phyloP scores from a whole-genome alignment of 192 early-diverging fungal genomes.

The Coemansia aciculifera region DNA sequence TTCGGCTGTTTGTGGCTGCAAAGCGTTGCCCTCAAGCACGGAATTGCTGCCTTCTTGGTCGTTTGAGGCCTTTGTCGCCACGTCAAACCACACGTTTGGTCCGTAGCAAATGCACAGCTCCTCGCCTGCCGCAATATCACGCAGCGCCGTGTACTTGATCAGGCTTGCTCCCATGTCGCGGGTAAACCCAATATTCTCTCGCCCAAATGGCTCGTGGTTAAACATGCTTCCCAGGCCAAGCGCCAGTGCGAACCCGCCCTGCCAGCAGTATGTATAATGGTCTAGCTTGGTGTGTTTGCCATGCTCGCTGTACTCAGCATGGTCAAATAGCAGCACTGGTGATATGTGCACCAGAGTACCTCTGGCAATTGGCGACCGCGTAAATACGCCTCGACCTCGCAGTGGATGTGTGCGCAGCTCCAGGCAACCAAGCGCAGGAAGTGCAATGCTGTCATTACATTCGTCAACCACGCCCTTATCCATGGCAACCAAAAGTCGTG shows the following conservation, averaged over 20 bases:
- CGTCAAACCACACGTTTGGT: constrained; percentile 64
- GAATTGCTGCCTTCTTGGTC: background rate
- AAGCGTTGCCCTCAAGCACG: no score
- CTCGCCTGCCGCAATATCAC: constrained; percentile 58
- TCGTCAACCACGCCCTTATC: background rate
- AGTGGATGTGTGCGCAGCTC: constrained; percentile 55
- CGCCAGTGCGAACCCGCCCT: constrained; percentile 59
- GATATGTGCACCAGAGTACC: constrained; percentile 61
- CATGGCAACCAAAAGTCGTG: background rate
- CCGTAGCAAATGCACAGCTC: constrained; percentile 72
- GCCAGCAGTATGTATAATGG: constrained; percentile 69
- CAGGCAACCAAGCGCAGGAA: constrained; percentile 37
- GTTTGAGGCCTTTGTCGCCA: constrained; percentile 25
- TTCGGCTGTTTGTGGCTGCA: background rate
- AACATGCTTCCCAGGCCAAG: constrained; percentile 70
- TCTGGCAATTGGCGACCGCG: constrained; percentile 30
- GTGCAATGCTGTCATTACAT: background rate
- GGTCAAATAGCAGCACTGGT: constrained; percentile 58
- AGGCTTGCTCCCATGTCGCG: constrained; percentile 58
- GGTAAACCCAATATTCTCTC: constrained; percentile 63
- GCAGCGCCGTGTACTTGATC: constrained; percentile 59
- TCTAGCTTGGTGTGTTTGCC: constrained; percentile 63
- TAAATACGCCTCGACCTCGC: constrained; percentile 64
- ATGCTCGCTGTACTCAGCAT: constrained; percentile 58
- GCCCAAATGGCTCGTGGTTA: constrained; percentile 57